A percentile compares a stretch with the other conserved stretches of the same genome.
Conservation (phyloP, 345 rosid genomes). For the Salix udensis region DNA sequence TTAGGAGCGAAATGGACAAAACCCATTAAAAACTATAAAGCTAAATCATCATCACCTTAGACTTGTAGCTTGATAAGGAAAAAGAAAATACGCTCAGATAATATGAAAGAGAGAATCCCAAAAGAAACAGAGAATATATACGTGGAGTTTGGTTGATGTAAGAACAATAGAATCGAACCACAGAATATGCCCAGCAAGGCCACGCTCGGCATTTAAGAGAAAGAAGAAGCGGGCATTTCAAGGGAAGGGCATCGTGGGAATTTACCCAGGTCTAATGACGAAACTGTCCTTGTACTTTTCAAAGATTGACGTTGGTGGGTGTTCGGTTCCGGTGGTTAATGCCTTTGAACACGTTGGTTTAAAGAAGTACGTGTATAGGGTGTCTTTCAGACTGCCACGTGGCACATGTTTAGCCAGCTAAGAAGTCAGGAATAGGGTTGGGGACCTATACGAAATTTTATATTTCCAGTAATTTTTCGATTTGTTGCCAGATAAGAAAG, state of each 20-base stretch:
- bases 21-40: slow-evolving; percentile 16
- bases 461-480: too few species aligned
- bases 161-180: slow-evolving; percentile 29
- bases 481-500: too few species aligned
- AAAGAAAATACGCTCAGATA: background rate
- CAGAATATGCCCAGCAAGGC: slow-evolving; percentile 47
- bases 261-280: background rate
- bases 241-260: slow-evolving; percentile 27
- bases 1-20: background rate
- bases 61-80: background rate
- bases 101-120: background rate
- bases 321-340: background rate
- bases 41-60: background rate
- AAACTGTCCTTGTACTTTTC: slow-evolving; percentile 16
- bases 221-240: background rate
- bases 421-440: background rate
- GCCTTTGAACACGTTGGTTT: slow-evolving; percentile 10
- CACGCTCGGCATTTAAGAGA: slow-evolving; percentile 3
- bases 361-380: background rate
- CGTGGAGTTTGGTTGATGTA: slow-evolving; percentile 3
- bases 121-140: background rate
- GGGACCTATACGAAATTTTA: too few species aligned
- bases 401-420: background rate
- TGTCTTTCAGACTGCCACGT: slow-evolving; percentile 20
- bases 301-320: background rate